Conservation (phyloP, 345 rosid species). For the Brassica rapa region DNA sequence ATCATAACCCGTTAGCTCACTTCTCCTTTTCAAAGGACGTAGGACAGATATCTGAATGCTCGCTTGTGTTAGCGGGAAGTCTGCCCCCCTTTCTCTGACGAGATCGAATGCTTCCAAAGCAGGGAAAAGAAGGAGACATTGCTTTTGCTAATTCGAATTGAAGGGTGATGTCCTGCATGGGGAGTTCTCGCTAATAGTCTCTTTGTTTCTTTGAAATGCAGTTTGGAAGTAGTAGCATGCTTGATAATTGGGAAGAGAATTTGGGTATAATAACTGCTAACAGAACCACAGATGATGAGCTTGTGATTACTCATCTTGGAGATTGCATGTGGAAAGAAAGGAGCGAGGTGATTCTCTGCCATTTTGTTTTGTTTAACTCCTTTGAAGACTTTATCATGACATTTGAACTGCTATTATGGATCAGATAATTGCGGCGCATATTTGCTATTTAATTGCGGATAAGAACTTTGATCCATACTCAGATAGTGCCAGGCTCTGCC, state of each 20-base stretch:
- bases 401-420: slow-evolving; percentile 30
- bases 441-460: slow-evolving; percentile 75
- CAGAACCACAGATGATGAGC: slow-evolving; percentile 94
- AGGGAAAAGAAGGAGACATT: no score
- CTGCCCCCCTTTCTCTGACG: no score
- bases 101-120: no score
- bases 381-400: slow-evolving; percentile 30
- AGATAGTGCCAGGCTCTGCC: slow-evolving; percentile 73
- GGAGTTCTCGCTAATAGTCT: slow-evolving; percentile 4
- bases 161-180: background rate
- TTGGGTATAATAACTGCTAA: slow-evolving; percentile 95
- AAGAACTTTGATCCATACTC: slow-evolving; percentile 70
- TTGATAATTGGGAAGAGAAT: slow-evolving; percentile 98
- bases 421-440: slow-evolving; percentile 71
- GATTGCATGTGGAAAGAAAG: slow-evolving; percentile 98
- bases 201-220: slow-evolving; percentile 42
- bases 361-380: slow-evolving; percentile 16
- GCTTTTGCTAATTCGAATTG: no score
- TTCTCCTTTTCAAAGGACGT: slow-evolving; percentile 3
- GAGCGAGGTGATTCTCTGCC: slow-evolving; percentile 68
- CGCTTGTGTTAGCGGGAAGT: no score
- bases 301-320: slow-evolving; percentile 93
- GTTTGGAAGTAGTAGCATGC: slow-evolving; percentile 78
- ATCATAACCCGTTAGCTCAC: background rate
- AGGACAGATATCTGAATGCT: background rate